phyloP scores from a whole-genome alignment of 306 rosid species.

The Cicer pinnatifidum region DNA sequence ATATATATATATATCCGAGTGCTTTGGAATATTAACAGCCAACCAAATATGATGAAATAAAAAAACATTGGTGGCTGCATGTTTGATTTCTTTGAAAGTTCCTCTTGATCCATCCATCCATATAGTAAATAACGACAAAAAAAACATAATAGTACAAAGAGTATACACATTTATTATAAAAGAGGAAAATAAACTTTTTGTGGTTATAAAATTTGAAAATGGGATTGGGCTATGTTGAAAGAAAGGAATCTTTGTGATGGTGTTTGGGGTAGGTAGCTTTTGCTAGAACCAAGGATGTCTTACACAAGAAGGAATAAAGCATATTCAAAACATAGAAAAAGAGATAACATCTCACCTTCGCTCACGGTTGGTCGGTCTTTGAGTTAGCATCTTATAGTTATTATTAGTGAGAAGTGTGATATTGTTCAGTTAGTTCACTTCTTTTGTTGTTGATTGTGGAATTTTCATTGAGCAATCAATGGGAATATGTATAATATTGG shows the following conservation, averaged over 20 bases:
- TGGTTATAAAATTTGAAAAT: slow-evolving; percentile 38
- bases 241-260: slow-evolving; percentile 67
- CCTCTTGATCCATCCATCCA: slow-evolving; percentile 39
- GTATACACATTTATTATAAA: slow-evolving; percentile 11
- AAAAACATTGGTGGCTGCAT: slow-evolving; percentile 32
- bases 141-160: not conserved
- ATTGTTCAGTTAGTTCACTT: slow-evolving; percentile 3
- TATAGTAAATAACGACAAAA: slow-evolving; percentile 36
- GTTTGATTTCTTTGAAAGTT: slow-evolving; percentile 42
- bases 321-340: slow-evolving; percentile 47
- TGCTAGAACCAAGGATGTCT: slow-evolving; percentile 60
- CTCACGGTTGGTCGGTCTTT: slow-evolving; percentile 45
- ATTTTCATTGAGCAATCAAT: slow-evolving; percentile 33
- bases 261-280: slow-evolving; percentile 56
- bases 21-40: not conserved
- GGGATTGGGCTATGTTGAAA: slow-evolving; percentile 54
- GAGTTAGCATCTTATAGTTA: slow-evolving; percentile 16
- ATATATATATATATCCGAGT: not conserved
- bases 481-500: slow-evolving; percentile 10
- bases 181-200: slow-evolving; percentile 25
- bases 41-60: slow-evolving; percentile 2
- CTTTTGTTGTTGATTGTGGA: slow-evolving; percentile 18
- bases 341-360: slow-evolving; percentile 28
- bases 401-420: slow-evolving; percentile 3
- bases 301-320: slow-evolving; percentile 61